Evolutionary conservation across 2,329 filamentous ascomycete species (phyloP).

Genomic region (Epicoccum nigrum): DNA sequence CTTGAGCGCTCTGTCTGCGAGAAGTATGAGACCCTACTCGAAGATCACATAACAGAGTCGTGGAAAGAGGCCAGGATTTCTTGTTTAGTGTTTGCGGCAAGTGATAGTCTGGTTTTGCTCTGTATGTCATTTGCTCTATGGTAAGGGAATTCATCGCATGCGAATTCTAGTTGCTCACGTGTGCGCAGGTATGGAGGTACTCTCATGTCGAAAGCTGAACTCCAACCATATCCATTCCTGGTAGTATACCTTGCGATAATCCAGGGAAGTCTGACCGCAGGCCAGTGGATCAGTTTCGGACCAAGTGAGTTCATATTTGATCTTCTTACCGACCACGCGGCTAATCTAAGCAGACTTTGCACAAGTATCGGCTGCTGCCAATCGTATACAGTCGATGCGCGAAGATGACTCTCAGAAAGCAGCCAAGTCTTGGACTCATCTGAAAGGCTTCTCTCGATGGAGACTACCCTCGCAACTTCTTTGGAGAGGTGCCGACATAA

Average conservation of each 20-base stretch:
- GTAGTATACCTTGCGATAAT: constrained; percentile 36
- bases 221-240: constrained; percentile 27
- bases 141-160: constrained; percentile 20
- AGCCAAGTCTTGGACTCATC: not conserved
- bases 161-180: not conserved
- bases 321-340: not conserved
- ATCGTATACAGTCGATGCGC: constrained; percentile 28
- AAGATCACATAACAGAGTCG: constrained; percentile 69
- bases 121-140: constrained; percentile 41
- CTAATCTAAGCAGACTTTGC: constrained; percentile 28
- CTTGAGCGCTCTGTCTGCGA: constrained; percentile 75
- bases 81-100: constrained; percentile 29
- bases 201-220: constrained; percentile 23
- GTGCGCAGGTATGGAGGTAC: constrained; percentile 32
- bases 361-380: constrained; percentile 30
- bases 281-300: constrained; percentile 36
- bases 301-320: constrained; percentile 22
- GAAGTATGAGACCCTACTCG: constrained; percentile 74
- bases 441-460: constrained; percentile 13
- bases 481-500: constrained; percentile 58
- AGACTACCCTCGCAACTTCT: constrained; percentile 9
- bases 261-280: constrained; percentile 35
- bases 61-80: constrained; percentile 67
- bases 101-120: constrained; percentile 68
- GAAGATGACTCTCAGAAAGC: constrained; percentile 4